Evolutionary conservation across 1,284 basidiomycete genomes (phyloP).

Genomic region (Apiotrichum veenhuisii): DNA sequence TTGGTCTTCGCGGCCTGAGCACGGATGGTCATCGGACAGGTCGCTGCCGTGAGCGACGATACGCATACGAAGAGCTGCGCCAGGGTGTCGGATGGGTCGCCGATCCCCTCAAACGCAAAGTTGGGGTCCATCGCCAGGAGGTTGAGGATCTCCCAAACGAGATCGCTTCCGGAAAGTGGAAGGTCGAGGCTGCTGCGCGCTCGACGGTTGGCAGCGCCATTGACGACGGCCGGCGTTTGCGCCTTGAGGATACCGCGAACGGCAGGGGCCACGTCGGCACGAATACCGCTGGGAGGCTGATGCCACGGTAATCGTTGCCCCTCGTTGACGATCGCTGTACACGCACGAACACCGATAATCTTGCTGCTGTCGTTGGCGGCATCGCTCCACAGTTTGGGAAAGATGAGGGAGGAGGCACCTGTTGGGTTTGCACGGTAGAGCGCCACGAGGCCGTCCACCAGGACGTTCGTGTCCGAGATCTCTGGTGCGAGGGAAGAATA

Average conservation of each 20-base stretch:
- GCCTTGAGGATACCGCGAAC: constrained; percentile 33
- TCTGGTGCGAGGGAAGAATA: constrained; percentile 25
- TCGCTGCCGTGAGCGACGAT: constrained; percentile 26
- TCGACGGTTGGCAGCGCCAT: constrained; percentile 6
- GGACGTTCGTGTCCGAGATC: constrained; percentile 74
- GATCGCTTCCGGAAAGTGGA: constrained; percentile 22
- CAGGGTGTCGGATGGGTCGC: constrained; percentile 22
- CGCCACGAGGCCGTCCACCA: constrained; percentile 68
- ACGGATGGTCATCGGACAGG: constrained; percentile 27
- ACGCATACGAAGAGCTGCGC: constrained; percentile 23
- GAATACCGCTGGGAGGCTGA: constrained; percentile 20
- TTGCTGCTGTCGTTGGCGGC: constrained; percentile 74
- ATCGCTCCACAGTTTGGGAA: constrained; percentile 67
- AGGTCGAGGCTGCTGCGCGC: constrained; percentile 19
- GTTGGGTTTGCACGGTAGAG: constrained; percentile 66
- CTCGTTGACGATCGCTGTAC: constrained; percentile 54
- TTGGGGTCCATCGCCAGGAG: constrained; percentile 29
- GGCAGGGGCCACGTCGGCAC: constrained; percentile 21
- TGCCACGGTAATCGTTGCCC: constrained; percentile 36
- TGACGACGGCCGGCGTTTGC: constrained; percentile 8
- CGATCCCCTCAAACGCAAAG: constrained; percentile 25
- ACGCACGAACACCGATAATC: constrained; percentile 69
- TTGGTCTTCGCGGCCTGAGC: constrained; percentile 27
- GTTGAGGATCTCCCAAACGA: constrained; percentile 31
- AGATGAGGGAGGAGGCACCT: constrained; percentile 60